Conservation (phyloP, 208 protist species). For the Crithidia bombi region DNA sequence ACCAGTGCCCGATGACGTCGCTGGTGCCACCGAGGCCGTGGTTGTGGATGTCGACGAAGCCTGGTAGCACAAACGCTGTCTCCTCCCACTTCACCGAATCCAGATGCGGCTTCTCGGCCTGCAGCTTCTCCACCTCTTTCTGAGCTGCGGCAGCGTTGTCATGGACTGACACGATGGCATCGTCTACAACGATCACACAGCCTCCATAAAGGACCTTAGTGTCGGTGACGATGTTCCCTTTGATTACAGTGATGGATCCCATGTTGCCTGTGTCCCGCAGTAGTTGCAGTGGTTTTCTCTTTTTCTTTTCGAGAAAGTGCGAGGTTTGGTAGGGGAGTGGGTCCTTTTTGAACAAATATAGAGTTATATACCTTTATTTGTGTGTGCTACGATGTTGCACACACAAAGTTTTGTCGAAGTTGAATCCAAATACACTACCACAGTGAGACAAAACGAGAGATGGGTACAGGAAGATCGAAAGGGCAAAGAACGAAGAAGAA, state of each 20-base stretch:
- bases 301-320: no score
- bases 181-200: slow-evolving; percentile 48
- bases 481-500: no score
- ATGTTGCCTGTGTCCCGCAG: neutral
- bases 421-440: no score
- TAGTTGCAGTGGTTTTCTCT: neutral
- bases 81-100: slow-evolving; percentile 19
- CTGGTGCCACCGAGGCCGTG: slow-evolving; percentile 65
- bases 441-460: no score
- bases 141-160: slow-evolving; percentile 27
- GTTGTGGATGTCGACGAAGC: slow-evolving; percentile 85
- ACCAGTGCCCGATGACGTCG: slow-evolving; percentile 76
- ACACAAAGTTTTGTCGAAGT: no score
- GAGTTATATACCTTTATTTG: no score
- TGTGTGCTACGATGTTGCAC: no score
- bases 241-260: slow-evolving; percentile 44
- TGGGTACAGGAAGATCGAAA: no score
- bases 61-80: slow-evolving; percentile 59
- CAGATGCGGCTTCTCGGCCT: slow-evolving; percentile 15
- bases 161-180: slow-evolving; percentile 40
- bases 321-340: neutral
- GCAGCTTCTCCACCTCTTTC: slow-evolving; percentile 29
- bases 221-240: slow-evolving; percentile 69
- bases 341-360: no score
- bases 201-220: slow-evolving; percentile 64